phyloP scores from a whole-genome alignment of 2,329 filamentous ascomycete species.

The Hypoxylon sp. region DNA sequence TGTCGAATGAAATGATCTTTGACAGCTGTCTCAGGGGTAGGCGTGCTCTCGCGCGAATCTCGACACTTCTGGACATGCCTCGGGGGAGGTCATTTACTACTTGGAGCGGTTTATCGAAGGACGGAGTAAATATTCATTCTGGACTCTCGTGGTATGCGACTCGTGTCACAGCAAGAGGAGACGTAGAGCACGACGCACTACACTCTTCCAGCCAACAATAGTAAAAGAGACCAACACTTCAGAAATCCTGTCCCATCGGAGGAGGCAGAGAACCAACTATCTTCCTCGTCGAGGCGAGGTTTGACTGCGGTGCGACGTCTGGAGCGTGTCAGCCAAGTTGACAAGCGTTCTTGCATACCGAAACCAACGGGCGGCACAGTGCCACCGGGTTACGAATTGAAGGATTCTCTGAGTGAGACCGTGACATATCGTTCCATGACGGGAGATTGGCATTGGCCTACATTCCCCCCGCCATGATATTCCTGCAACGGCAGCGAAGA shows the following conservation, averaged over 20 bases:
- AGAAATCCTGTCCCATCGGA: constrained; percentile 11
- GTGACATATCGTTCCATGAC: constrained; percentile 32
- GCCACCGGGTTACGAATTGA: constrained; percentile 18
- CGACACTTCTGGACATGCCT: constrained; percentile 4
- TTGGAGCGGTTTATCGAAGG: constrained; percentile 11
- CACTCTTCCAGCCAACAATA: constrained; percentile 12
- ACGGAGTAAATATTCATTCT: constrained; percentile 1
- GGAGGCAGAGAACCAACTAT: constrained; percentile 30
- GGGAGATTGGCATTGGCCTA: constrained; percentile 28
- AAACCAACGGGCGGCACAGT: constrained; percentile 29
- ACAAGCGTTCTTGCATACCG: constrained; percentile 30
- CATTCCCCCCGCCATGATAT: constrained; percentile 37
- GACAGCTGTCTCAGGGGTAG: constrained; percentile 22
- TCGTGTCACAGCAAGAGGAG: constrained; percentile 13
- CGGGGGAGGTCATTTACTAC: not conserved
- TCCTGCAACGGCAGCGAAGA: constrained; percentile 32
- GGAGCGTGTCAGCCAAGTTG: constrained; percentile 30
- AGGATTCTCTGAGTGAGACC: constrained; percentile 31
- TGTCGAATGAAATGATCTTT: constrained; percentile 5
- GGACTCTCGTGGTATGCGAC: constrained; percentile 12
- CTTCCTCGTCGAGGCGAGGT: constrained; percentile 38
- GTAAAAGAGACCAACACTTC: constrained; percentile 18
- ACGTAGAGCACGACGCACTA: constrained; percentile 21
- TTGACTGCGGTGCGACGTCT: constrained; percentile 36
- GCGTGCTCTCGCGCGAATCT: constrained; percentile 10